Conservation (phyloP, 495 filamentous ascomycete genomes). For the Gamarada debralockiae region DNA sequence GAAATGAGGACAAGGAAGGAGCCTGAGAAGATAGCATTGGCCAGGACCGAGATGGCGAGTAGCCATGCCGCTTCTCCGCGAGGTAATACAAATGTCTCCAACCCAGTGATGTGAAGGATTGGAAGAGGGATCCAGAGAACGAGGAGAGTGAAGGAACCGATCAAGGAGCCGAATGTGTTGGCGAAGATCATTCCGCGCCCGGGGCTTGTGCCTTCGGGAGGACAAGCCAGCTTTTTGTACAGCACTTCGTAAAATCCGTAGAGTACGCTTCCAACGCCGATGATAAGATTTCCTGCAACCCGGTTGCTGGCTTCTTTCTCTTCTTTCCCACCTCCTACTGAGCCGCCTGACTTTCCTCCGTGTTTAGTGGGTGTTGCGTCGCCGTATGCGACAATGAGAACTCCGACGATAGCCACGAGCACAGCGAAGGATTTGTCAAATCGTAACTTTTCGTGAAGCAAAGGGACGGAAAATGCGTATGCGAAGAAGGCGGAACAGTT, state of each 20-base stretch:
- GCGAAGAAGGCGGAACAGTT: slow-evolving; percentile 99
- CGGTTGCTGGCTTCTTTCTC: slow-evolving; percentile 44
- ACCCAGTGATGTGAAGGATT: slow-evolving; percentile 69
- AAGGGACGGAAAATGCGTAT: slow-evolving; percentile 88
- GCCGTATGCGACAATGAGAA: slow-evolving; percentile 90
- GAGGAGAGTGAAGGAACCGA: slow-evolving; percentile 76
- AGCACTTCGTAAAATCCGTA: slow-evolving; percentile 97
- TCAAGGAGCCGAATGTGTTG: slow-evolving; percentile 82
- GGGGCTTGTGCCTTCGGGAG: slow-evolving; percentile 80
- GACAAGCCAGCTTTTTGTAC: slow-evolving; percentile 89
- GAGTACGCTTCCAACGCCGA: slow-evolving; percentile 86
- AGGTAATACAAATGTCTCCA: slow-evolving; percentile 81
- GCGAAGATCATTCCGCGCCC: slow-evolving; percentile 87
- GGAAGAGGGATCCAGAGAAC: slow-evolving; percentile 93
- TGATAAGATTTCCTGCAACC: slow-evolving; percentile 81
- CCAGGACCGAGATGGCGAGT: slow-evolving; percentile 71
- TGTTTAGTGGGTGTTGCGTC: slow-evolving; percentile 50
- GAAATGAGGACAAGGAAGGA: slow-evolving; percentile 89
- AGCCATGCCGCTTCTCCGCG: slow-evolving; percentile 72
- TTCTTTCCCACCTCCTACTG: slow-evolving; percentile 35
- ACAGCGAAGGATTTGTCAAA: slow-evolving; percentile 81
- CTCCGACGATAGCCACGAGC: slow-evolving; percentile 77
- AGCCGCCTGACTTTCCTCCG: slow-evolving; percentile 46
- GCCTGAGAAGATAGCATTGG: slow-evolving; percentile 90
- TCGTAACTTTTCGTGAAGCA: slow-evolving; percentile 79